Conservation (phyloP, 208 protist genomes). For the Crithidia fasciculata region DNA sequence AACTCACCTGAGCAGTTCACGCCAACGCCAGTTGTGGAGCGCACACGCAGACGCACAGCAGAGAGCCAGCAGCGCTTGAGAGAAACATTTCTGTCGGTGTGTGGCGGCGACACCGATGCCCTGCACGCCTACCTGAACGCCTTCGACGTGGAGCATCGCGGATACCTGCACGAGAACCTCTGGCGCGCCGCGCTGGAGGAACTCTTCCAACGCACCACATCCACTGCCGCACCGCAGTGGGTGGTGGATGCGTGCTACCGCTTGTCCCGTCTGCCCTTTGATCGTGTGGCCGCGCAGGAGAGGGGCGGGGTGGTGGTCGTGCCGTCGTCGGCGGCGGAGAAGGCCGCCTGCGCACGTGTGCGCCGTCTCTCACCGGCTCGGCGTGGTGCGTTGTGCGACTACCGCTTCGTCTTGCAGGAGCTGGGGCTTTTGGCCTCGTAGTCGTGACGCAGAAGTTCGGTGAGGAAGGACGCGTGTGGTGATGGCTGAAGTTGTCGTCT, state of each 20-base stretch:
- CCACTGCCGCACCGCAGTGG: constrained; percentile 34
- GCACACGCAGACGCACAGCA: background rate
- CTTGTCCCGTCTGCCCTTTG: constrained; percentile 48
- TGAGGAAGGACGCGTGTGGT: too few species aligned
- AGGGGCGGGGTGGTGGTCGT: background rate
- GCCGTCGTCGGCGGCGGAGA: constrained; percentile 30
- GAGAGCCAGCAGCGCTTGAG: constrained; percentile 18
- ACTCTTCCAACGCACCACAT: constrained; percentile 28
- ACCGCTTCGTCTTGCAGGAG: constrained; percentile 57
- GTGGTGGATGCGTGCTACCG: constrained; percentile 48
- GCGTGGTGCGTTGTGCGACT: constrained; percentile 50
- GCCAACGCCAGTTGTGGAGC: background rate
- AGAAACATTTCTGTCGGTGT: constrained; percentile 33
- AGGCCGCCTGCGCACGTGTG: constrained; percentile 33
- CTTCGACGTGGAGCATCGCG: constrained; percentile 42
- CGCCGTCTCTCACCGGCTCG: constrained; percentile 31
- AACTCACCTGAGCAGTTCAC: background rate
- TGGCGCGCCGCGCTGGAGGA: constrained; percentile 43
- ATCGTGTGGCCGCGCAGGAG: constrained; percentile 23
- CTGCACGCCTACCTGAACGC: constrained; percentile 40
- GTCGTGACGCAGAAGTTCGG: background rate
- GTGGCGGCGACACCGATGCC: constrained; percentile 40
- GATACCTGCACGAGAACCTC: constrained; percentile 45
- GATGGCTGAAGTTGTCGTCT: background rate
- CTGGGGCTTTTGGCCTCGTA: constrained; percentile 17